Base-by-base conservation (phyloP, 2,329 filamentous ascomycete genomes). In the Exophiala oligosperma region DNA sequence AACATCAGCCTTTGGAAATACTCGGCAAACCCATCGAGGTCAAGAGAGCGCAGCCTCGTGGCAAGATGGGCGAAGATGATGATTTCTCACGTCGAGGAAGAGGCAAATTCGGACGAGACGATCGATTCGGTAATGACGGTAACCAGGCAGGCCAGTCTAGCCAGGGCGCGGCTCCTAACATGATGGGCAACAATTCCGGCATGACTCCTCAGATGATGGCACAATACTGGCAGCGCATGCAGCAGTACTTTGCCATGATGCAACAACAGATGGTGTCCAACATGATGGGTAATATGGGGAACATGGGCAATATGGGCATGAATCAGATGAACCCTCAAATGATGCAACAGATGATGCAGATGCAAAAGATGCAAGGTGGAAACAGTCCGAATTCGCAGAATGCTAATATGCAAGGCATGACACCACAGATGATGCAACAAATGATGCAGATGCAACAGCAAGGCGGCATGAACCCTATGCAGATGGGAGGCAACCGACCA, bases 151-250 rank as follows among this genome's bases (percentile, higher is more conserved):
- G 74, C 50, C 77, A 77, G 61, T 65, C 69, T 24, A 75, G 76
- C 60, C 70, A 71, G 52, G 66, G 69, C 26, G 70, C 70, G 44
- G 48, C 29, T 47, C 32, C 40, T 2, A 60, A 59, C 23, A 63
- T 64, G 60, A 68, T 64, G 55, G 73, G 71, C 47, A 66, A 61
- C 26, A 72, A 74, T 64, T 72, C 80, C 52, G 88, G 89, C 62
- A 95, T 97, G 90, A 95, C 90, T 21, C 93, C 93, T 0, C 92
- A 96, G 70, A 88, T 96, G 80, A 97, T 97, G 92, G 94, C 94
- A 2, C 92, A 97, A 73, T 97, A 97, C 77, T 96, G 94, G 86
- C 91, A 96, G 73, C 86, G 92, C 49, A 97, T 99, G 93, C 94
- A 99, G 75, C 91, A 96, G 72, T 96, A 96, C 76, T 95, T 97